phyloP scores from a whole-genome alignment of 139 green algal genomes.

The Penium margaritaceum region DNA sequence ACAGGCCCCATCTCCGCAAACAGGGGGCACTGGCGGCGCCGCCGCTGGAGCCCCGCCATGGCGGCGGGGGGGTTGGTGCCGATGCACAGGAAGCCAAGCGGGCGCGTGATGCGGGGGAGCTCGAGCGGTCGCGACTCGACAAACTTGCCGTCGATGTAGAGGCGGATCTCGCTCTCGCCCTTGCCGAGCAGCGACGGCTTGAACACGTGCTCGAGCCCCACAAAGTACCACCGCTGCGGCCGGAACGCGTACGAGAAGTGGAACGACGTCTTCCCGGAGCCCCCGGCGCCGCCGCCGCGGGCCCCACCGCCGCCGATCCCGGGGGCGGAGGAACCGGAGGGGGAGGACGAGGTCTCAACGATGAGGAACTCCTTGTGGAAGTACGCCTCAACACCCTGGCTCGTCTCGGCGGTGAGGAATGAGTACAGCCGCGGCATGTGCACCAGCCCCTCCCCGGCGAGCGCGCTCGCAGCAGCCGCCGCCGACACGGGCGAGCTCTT shows the following conservation, averaged over 20 bases:
- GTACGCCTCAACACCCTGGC: constrained; percentile 46
- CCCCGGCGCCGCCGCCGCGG: background rate
- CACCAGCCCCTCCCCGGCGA: constrained; percentile 25
- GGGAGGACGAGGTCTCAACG: constrained; percentile 24
- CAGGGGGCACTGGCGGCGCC: constrained; percentile 47
- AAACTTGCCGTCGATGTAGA: constrained; percentile 46
- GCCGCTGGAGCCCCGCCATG: constrained; percentile 47
- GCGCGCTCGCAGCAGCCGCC: constrained; percentile 18
- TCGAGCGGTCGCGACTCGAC: constrained; percentile 38
- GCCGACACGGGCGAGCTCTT: constrained; percentile 11
- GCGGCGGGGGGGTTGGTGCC: constrained; percentile 51
- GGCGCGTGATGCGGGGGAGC: constrained; percentile 28
- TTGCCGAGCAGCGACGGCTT: constrained; percentile 26
- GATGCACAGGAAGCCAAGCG: constrained; percentile 48
- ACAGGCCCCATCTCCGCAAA: constrained; percentile 48
- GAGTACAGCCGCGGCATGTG: constrained; percentile 52
- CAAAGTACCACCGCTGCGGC: constrained; percentile 39
- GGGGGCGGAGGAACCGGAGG: background rate
- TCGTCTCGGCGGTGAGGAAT: constrained; percentile 45
- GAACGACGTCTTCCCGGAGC: constrained; percentile 43
- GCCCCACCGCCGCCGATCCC: constrained; percentile 10
- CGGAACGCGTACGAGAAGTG: constrained; percentile 42
- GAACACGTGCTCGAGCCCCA: constrained; percentile 37
- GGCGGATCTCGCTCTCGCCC: constrained; percentile 30
- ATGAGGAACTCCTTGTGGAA: constrained; percentile 48